A percentile compares a stretch with the other conserved stretches of the same genome.
These are phyloP conservation scores for Metarhizium brunneum DNA, from an alignment of 2,329 filamentous ascomycete genomes.

Conservation along the genomic window DNA sequence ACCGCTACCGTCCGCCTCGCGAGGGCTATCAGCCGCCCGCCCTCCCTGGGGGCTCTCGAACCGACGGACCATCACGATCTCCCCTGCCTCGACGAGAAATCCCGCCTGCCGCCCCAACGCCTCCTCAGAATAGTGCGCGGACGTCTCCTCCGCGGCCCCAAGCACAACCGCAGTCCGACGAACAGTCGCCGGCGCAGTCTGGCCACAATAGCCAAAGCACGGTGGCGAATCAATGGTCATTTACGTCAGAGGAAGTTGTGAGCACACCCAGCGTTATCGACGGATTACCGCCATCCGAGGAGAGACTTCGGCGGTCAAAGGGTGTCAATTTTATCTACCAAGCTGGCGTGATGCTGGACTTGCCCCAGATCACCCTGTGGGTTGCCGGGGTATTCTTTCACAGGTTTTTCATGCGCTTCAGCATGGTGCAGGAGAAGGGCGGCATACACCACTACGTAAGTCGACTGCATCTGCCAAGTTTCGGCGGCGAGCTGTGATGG, in stretches of 20 bases:
- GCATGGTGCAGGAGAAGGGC: conserved; percentile 63
- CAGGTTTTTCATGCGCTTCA: conserved; percentile 86
- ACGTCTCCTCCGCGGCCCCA: conserved; percentile 45
- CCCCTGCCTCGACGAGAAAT: conserved; percentile 43
- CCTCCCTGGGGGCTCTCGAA: conserved; percentile 27
- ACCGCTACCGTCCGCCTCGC: conserved; percentile 46
- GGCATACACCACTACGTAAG: conserved; percentile 85
- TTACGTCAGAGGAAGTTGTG: conserved; percentile 71
- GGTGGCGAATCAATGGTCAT: conserved; percentile 69
- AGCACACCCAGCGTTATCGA: conserved; percentile 79
- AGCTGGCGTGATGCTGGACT: conserved; percentile 82
- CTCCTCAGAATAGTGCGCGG: conserved; percentile 45
- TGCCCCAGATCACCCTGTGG: conserved; percentile 85
- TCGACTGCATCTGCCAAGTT: conserved; percentile 10
- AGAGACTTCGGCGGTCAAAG: conserved; percentile 74
- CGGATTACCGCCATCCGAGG: conserved; percentile 67
- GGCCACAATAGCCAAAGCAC: conserved; percentile 27
- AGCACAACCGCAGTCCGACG: conserved; percentile 32
- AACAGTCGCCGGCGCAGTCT: conserved; percentile 32
- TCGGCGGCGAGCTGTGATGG: not conserved
- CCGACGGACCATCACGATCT: conserved; percentile 39
- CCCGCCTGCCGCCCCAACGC: conserved; percentile 52
- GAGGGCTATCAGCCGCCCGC: conserved; percentile 49
- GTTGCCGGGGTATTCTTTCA: conserved; percentile 94
- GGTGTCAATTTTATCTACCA: conserved; percentile 96